These are phyloP conservation scores for Areca catechu DNA, from an alignment of 176 grass and related monocot species.

Conservation along the genomic window DNA sequence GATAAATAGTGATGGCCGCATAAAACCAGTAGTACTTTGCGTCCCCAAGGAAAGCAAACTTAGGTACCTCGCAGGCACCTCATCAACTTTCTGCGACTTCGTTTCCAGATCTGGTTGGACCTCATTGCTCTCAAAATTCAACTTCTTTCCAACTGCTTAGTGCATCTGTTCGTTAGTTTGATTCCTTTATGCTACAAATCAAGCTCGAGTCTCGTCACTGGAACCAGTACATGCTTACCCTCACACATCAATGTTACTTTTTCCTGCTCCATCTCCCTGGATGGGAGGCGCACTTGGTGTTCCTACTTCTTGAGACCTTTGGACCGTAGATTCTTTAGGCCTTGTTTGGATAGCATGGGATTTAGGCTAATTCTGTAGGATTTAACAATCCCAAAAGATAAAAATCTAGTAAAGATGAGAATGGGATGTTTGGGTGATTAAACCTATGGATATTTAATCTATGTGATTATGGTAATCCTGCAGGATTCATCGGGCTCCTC, in stretches of 20 bases:
- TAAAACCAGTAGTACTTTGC: too few relatives aligned
- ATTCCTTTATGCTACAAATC: slow-evolving; percentile 1
- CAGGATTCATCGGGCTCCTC: too few relatives aligned
- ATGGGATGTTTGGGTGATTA: too few relatives aligned
- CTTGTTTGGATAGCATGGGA: too few relatives aligned
- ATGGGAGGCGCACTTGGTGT: slow-evolving; percentile 65
- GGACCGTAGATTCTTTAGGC: slow-evolving; percentile 26
- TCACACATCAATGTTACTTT: slow-evolving; percentile 24
- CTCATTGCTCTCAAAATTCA: slow-evolving; percentile 16
- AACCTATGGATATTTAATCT: too few relatives aligned
- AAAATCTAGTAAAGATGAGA: too few relatives aligned
- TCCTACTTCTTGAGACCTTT: slow-evolving; percentile 15
- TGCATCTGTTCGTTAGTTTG: slow-evolving; percentile 3
- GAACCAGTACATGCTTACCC: slow-evolving; percentile 18
- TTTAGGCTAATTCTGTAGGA: too few relatives aligned
- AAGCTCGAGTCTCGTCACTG: not conserved
- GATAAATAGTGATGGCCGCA: too few relatives aligned
- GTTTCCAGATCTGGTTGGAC: slow-evolving; percentile 36
- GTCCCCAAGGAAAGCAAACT: not conserved
- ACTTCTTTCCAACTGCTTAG: slow-evolving; percentile 19
- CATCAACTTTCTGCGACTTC: slow-evolving; percentile 29
- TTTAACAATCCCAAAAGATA: too few relatives aligned
- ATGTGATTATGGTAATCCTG: too few relatives aligned
- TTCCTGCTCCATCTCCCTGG: slow-evolving; percentile 27
- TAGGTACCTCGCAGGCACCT: slow-evolving; percentile 36